Conservation (phyloP, 2,329 filamentous ascomycete genomes). For the Helotiales sp. region DNA sequence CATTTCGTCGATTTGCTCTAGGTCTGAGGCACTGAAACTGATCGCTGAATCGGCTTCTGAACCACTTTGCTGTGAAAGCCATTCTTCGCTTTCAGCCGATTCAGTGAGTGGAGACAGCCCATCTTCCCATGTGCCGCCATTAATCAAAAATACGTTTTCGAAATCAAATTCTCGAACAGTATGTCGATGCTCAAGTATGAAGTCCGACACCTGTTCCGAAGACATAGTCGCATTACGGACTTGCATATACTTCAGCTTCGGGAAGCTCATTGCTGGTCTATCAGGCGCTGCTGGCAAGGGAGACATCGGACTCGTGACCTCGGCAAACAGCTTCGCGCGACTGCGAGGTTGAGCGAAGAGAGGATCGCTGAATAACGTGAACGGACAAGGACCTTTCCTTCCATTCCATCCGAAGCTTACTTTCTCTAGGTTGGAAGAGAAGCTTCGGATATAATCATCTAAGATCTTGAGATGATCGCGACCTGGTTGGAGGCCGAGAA, state of each 20-base stretch:
- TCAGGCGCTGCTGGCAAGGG: conserved; percentile 54
- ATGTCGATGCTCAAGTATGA: conserved; percentile 66
- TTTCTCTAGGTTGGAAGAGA: conserved; percentile 65
- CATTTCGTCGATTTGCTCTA: conserved; percentile 26
- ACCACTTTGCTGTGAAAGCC: conserved; percentile 38
- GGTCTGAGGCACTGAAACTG: conserved; percentile 23
- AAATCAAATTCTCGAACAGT: conserved; percentile 79
- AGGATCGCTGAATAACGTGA: conserved; percentile 65
- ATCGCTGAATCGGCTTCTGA: conserved; percentile 28
- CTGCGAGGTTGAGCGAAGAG: conserved; percentile 60
- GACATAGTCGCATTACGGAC: conserved; percentile 74
- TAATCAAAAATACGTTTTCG: conserved; percentile 69
- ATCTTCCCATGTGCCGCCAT: conserved; percentile 75
- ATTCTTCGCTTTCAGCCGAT: conserved; percentile 41
- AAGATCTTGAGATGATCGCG: conserved; percentile 75
- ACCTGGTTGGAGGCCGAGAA: conserved; percentile 57
- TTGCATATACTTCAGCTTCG: conserved; percentile 65
- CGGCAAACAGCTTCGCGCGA: conserved; percentile 60
- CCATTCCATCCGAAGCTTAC: conserved; percentile 79
- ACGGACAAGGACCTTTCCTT: conserved; percentile 69
- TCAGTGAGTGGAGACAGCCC: conserved; percentile 70
- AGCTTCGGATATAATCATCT: conserved; percentile 74
- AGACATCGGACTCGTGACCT: conserved; percentile 65
- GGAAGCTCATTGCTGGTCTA: conserved; percentile 63
- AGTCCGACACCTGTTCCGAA: conserved; percentile 65